phyloP scores from a whole-genome alignment of 306 rosid genomes.

The Casuarina equisetifolia region DNA sequence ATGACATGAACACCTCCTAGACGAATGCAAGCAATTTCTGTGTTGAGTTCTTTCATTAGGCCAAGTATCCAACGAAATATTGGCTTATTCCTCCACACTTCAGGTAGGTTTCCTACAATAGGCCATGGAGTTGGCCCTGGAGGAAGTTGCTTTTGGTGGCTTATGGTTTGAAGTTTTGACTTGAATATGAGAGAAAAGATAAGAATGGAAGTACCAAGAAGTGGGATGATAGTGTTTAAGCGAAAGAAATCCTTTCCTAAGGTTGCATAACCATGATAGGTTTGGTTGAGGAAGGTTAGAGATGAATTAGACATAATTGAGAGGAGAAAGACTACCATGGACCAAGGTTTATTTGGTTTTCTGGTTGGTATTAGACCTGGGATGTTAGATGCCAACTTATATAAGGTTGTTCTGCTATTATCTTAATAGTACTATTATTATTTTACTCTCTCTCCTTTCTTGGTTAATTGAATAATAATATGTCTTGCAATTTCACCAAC shows the following conservation, averaged over 20 bases:
- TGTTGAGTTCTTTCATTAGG: slow-evolving; percentile 32
- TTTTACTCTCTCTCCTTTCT: too few relatives aligned
- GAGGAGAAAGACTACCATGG: too few relatives aligned
- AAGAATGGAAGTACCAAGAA: neutral
- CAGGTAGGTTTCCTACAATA: slow-evolving; percentile 39
- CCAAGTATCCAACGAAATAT: slow-evolving; percentile 34
- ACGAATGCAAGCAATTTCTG: slow-evolving; percentile 48
- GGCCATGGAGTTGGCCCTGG: slow-evolving; percentile 52
- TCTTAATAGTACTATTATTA: too few relatives aligned
- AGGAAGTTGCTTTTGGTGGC: slow-evolving; percentile 5
- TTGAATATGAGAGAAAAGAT: neutral
- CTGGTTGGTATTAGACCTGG: too few relatives aligned
- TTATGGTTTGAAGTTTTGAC: neutral
- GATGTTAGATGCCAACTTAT: too few relatives aligned
- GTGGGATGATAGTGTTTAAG: neutral
- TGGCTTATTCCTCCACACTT: slow-evolving; percentile 37
- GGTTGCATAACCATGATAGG: too few relatives aligned
- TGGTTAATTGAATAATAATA: too few relatives aligned
- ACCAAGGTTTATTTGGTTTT: too few relatives aligned
- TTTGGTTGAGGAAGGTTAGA: too few relatives aligned
- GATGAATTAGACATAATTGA: too few relatives aligned
- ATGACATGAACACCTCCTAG: slow-evolving; percentile 45
- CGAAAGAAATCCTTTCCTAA: neutral
- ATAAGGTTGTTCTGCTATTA: too few relatives aligned
- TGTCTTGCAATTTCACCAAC: too few relatives aligned